These are phyloP conservation scores for Suhomyces tanzawaensis DNA, from an alignment of 805 yeast genomes.

Conservation along the genomic window DNA sequence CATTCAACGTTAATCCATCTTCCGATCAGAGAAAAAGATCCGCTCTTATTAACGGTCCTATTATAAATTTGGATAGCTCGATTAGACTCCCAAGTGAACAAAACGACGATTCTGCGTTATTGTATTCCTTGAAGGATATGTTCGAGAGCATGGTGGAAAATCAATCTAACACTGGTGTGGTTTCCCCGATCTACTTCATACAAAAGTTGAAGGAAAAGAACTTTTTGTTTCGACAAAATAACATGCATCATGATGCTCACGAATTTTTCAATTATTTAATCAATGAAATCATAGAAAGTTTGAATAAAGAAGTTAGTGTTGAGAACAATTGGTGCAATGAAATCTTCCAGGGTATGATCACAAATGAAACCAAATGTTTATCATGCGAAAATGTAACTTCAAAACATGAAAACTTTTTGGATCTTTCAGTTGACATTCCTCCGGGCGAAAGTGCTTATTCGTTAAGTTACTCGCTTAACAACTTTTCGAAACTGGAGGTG, in stretches of 20 bases:
- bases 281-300: conserved; percentile 62
- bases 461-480: conserved; percentile 71
- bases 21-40: conserved; percentile 75
- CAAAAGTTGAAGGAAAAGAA: conserved; percentile 78
- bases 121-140: conserved; percentile 74
- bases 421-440: conserved; percentile 80
- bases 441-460: conserved; percentile 57
- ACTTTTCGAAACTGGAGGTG: conserved; percentile 83
- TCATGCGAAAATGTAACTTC: conserved; percentile 82
- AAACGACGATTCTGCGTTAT: conserved; percentile 28
- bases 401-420: conserved; percentile 83
- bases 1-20: conserved; percentile 41
- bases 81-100: conserved; percentile 41
- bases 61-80: conserved; percentile 74
- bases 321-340: conserved; percentile 55
- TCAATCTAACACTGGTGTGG: conserved; percentile 69
- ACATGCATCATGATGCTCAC: conserved; percentile 98
- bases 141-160: conserved; percentile 82
- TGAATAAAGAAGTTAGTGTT: conserved; percentile 38
- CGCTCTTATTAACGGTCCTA: conserved; percentile 79
- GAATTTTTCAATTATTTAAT: conserved; percentile 87
- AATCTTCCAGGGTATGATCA: conserved; percentile 79
- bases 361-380: conserved; percentile 85
- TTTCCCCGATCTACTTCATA: conserved; percentile 74
- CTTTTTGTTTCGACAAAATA: conserved; percentile 75